Evolutionary conservation across 768 basidiomycete genomes (phyloP).

Genomic region (Leccinum boreale): DNA sequence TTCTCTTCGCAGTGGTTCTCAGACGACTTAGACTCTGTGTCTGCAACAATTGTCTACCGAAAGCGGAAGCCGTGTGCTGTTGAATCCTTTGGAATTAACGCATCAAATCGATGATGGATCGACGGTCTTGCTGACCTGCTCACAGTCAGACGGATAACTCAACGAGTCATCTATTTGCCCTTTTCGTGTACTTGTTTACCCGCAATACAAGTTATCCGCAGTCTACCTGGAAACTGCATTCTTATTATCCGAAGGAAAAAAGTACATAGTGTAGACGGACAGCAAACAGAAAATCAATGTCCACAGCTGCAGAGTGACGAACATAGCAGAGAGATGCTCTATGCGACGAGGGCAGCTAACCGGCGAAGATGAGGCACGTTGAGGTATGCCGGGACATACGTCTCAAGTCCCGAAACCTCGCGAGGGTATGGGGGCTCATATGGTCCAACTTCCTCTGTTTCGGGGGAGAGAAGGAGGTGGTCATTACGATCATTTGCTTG

Average conservation of each 20-base stretch:
- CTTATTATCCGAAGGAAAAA: conserved; percentile 16
- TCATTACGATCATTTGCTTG: conserved; percentile 96
- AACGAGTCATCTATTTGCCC: background rate
- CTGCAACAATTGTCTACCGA: conserved; percentile 33
- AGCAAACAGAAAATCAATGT: conserved; percentile 14
- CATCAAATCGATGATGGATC: conserved; percentile 56
- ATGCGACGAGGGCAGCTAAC: conserved; percentile 82
- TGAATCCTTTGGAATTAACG: conserved; percentile 47
- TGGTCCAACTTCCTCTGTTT: conserved; percentile 95
- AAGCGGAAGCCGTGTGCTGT: conserved; percentile 31
- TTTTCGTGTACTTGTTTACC: background rate
- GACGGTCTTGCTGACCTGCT: conserved; percentile 16
- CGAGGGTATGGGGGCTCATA: conserved; percentile 92
- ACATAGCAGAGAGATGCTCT: conserved; percentile 18
- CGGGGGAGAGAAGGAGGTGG: conserved; percentile 91
- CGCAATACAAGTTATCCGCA: background rate
- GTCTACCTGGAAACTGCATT: conserved; percentile 1
- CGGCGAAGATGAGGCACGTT: conserved; percentile 87
- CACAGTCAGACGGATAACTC: background rate
- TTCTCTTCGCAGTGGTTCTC: conserved; percentile 14
- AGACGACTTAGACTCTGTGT: conserved; percentile 39
- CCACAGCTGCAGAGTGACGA: background rate
- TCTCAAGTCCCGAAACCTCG: conserved; percentile 94
- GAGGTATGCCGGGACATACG: conserved; percentile 90
- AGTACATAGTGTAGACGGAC: conserved; percentile 21